Base-by-base conservation (phyloP, 768 basidiomycete species). In the Agaricus subrufescens region DNA sequence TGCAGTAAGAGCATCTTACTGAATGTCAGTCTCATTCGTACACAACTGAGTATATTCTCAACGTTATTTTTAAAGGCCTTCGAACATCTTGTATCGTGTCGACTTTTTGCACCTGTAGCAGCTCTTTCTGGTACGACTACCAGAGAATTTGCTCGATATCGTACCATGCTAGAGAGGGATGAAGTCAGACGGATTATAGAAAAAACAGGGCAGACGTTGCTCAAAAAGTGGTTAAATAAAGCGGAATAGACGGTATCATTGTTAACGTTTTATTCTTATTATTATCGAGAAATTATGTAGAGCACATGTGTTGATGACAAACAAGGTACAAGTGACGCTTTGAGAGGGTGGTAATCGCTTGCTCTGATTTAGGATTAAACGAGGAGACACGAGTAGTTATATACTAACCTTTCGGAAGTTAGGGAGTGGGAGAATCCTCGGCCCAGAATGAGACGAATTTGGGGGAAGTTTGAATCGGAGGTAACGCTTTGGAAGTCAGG, bases 221-320 rank as follows among this genome's bases (percentile, higher is more conserved):
- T 94, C 53, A 89, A 81, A 66, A 89, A 88, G 66, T 93, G 91
- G 91, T 73, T 91, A 52, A 81, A 70, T 49, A 89, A 84, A 60
- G 79, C 80, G 1, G 73, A 74, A 61, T 77, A 62, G 25, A 45
- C 19, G 14, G 26, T 57, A 26, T 49, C 3, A 29, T 23, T 39
- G 23, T 25, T n/a, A 15, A 25, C 23, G 27, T n/a, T 44, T 43
- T 12, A 48, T 45, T 46, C 52, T 45, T 49, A 56, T 56, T 30
- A 23, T 29, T 51, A 25, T 30, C 23, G 10, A 12, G 7, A 45
- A 31, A 37, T 37, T 40, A 43, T 30, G 42, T 10, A 39, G 26
- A 47, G 25, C 39, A 54, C 23, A 45, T 46, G 25, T 40, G 29
- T 46, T 3, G 38, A 12, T 9, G 14, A 42, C 46, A 46, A 44